Evolutionary conservation across 192 early-diverging fungal species (phyloP).

Genomic region (Piromyces finnis): DNA sequence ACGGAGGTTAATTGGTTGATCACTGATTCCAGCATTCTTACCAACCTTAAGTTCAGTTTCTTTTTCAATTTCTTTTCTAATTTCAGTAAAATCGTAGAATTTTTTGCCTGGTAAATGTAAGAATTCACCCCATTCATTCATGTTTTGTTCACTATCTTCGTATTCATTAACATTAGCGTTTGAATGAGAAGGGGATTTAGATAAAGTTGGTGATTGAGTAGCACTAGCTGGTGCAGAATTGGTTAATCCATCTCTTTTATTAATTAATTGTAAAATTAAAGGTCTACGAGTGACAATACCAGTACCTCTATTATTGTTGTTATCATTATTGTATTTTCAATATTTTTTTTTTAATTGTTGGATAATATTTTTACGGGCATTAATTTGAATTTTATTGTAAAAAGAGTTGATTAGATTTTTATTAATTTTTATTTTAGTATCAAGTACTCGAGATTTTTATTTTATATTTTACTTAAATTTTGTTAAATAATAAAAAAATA

Average conservation of each 20-base stretch:
- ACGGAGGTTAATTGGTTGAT: conserved; percentile 89
- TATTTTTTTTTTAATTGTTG: background rate
- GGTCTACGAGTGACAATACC: conserved; percentile 72
- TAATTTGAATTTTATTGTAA: no score
- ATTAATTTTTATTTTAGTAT: no score
- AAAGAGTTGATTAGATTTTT: no score
- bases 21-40: conserved; percentile 64
- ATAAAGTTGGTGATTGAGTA: conserved; percentile 21
- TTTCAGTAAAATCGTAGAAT: conserved; percentile 90
- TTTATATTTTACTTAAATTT: no score
- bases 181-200: background rate
- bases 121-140: conserved; percentile 98
- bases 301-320: conserved; percentile 56
- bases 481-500: no score
- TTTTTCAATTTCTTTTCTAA: conserved; percentile 83
- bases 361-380: no score
- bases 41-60: conserved; percentile 56
- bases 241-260: conserved; percentile 10
- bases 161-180: background rate
- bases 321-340: no score
- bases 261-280: conserved; percentile 61
- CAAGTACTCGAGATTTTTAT: no score
- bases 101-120: conserved; percentile 93
- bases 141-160: conserved; percentile 24
- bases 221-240: background rate